Evolutionary conservation across 163 green algal species (phyloP).

Genomic region (Scenedesmus sp.): DNA sequence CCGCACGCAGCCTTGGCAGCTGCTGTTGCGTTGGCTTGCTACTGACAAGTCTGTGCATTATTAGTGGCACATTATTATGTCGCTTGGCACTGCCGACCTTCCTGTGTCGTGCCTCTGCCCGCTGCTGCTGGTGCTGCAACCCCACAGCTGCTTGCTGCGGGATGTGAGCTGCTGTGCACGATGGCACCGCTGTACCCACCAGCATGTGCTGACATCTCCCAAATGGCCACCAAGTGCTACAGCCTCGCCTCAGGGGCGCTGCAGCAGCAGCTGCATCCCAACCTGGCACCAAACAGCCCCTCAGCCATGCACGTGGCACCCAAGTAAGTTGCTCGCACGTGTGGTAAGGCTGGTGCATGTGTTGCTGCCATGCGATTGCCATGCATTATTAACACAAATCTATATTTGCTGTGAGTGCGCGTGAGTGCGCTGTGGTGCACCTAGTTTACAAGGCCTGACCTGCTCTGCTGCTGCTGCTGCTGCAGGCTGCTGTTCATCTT

Average conservation of each 20-base stretch:
- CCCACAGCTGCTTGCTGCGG: slow-evolving; percentile 72
- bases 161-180: slow-evolving; percentile 68
- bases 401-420: too few relatives aligned
- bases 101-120: background rate
- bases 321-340: background rate
- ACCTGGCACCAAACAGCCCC: background rate
- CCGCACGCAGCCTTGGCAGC: too few relatives aligned
- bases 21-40: too few relatives aligned
- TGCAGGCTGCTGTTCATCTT: slow-evolving; percentile 78
- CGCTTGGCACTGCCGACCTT: background rate
- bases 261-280: background rate
- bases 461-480: background rate
- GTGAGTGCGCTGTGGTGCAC: background rate
- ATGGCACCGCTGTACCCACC: slow-evolving; percentile 53
- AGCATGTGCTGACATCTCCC: slow-evolving; percentile 4
- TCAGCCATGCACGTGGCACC: slow-evolving; percentile 9
- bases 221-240: slow-evolving; percentile 28
- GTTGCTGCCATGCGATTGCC: background rate
- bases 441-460: background rate
- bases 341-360: background rate
- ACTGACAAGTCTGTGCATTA: too few relatives aligned
- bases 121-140: background rate
- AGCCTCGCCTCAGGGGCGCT: background rate
- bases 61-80: too few relatives aligned
- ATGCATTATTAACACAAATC: too few relatives aligned